Conservation (phyloP, 2,329 filamentous ascomycete species). For the Penicillium sp. region DNA sequence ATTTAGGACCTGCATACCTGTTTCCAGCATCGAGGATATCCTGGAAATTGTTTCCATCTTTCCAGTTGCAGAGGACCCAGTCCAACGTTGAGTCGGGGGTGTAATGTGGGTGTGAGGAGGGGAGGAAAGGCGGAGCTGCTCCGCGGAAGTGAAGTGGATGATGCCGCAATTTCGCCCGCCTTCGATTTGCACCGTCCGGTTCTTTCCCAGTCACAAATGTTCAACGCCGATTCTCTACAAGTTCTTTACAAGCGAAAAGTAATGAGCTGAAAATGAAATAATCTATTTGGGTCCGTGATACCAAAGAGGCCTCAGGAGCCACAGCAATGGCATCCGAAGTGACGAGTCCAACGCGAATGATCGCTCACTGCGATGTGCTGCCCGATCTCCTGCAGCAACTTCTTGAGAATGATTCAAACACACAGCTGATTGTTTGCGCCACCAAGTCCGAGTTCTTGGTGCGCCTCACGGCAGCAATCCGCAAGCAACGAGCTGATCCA, state of each 20-base stretch:
- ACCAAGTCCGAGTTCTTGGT: constrained; percentile 65
- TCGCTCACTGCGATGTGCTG: constrained; percentile 53
- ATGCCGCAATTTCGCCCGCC: constrained; percentile 7
- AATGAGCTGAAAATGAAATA: neutral
- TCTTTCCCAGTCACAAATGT: neutral
- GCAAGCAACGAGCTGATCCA: constrained; percentile 20
- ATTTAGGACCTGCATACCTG: constrained; percentile 60
- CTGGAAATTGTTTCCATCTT: constrained; percentile 93
- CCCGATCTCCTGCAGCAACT: constrained; percentile 64
- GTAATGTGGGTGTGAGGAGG: constrained; percentile 16
- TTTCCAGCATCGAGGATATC: constrained; percentile 92
- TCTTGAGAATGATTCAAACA: constrained; percentile 56
- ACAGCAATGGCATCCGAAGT: constrained; percentile 1
- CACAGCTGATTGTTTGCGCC: constrained; percentile 71
- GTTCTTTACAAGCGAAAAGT: neutral
- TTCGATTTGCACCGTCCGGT: constrained; percentile 3
- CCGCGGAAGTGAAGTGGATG: constrained; percentile 12
- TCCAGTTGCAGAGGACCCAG: constrained; percentile 21
- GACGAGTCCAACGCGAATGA: constrained; percentile 23
- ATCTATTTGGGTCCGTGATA: neutral
- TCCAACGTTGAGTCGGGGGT: constrained; percentile 16
- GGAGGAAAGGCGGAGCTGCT: constrained; percentile 25
- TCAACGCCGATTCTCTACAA: neutral
- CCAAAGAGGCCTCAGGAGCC: neutral
- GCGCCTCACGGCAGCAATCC: constrained; percentile 56